A percentile compares a stretch with the other conserved stretches of the same genome.
These are phyloP conservation scores for Castanospermum australe DNA, from an alignment of 306 rosid species.

Conservation along the genomic window DNA sequence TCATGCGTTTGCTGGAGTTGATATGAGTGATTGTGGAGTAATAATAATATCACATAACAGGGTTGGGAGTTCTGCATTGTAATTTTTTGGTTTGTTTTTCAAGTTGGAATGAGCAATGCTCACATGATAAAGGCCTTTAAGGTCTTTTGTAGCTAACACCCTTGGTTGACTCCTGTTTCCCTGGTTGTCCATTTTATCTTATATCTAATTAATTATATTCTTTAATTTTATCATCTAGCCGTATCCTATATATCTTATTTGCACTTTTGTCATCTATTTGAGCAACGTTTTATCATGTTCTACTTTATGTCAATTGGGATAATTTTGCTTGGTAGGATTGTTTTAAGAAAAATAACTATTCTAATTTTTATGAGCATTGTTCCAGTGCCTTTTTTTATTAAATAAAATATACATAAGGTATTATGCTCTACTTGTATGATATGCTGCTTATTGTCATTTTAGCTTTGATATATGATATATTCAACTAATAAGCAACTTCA, in stretches of 20 bases:
- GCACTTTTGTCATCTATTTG: not conserved
- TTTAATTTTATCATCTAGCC: not conserved
- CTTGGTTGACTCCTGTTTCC: not conserved
- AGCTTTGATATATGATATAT: not conserved
- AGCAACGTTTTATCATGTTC: not conserved
- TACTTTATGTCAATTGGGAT: not conserved
- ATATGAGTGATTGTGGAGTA: not conserved
- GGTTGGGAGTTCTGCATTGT: not conserved
- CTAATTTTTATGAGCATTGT: not conserved
- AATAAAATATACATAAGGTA: too few species aligned
- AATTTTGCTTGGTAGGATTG: not conserved
- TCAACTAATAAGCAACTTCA: not conserved
- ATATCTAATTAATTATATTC: too few species aligned
- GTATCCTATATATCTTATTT: too few species aligned
- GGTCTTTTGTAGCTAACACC: not conserved
- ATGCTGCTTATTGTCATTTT: not conserved
- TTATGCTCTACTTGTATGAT: not conserved
- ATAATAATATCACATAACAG: not conserved
- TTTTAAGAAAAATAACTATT: not conserved
- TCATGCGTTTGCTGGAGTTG: not conserved
- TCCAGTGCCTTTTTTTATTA: not conserved
- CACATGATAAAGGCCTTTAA: not conserved
- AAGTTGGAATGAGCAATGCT: not conserved
- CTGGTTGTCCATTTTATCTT: too few species aligned
- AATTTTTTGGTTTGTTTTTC: not conserved